A percentile compares a stretch with the other conserved stretches of the same genome.
Evolutionary conservation across 148 eudicot genomes (phyloP).

Genomic region (Suaeda aralocaspica): DNA sequence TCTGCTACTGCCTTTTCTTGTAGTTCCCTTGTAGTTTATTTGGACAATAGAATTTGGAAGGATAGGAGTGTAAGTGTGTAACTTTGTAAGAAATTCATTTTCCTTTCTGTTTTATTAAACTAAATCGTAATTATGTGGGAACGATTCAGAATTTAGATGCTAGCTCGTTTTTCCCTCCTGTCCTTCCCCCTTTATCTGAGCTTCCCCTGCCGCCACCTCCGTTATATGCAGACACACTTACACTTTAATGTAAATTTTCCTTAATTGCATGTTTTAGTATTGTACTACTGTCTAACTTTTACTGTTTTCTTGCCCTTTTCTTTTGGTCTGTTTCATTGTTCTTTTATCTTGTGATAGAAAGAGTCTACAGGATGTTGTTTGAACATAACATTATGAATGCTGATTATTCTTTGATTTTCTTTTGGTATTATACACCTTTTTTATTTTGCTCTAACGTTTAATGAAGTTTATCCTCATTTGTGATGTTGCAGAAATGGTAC

Average conservation of each 20-base stretch:
- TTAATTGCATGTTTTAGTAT: neutral
- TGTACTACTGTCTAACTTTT: too few species aligned
- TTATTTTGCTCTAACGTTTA: neutral
- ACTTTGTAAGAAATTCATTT: too few species aligned
- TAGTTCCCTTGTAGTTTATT: neutral
- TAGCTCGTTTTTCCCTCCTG: neutral
- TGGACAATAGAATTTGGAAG: too few species aligned
- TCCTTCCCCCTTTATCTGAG: neutral
- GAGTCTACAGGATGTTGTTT: neutral
- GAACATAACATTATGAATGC: too few species aligned
- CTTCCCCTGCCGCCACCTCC: neutral
- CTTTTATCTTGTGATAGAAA: neutral
- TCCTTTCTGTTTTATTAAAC: neutral
- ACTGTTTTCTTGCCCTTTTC: neutral
- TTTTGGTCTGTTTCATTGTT: neutral
- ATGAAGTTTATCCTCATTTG: neutral
- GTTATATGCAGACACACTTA: too few species aligned
- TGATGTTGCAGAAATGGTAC: constrained; percentile 45
- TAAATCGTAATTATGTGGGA: neutral
- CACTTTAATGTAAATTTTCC: too few species aligned
- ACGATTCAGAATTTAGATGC: neutral
- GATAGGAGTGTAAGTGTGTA: too few species aligned
- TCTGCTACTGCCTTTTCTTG: neutral
- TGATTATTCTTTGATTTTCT: neutral
- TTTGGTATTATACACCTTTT: neutral